Percentiles rank a stretch among this genome's conserved stretches.
Conservation (phyloP, 2,329 filamentous ascomycete species). For the Celoporthe dispersa region DNA sequence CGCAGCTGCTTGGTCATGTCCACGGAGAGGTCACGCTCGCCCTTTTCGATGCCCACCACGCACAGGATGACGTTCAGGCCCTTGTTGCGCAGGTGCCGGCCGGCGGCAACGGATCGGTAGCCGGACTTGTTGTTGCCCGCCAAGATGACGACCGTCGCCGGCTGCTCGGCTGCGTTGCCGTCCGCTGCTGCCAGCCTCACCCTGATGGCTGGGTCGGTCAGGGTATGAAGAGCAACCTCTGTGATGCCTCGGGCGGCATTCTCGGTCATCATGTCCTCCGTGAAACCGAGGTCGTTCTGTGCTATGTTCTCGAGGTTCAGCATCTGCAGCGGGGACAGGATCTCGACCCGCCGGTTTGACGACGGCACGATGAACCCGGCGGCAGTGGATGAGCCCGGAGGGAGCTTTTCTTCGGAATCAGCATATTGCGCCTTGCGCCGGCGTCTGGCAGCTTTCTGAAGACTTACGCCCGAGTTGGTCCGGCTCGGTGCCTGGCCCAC, state of each 20-base stretch:
- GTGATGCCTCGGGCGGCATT: constrained; percentile 89
- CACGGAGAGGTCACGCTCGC: constrained; percentile 78
- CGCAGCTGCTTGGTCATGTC: constrained; percentile 81
- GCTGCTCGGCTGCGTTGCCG: constrained; percentile 29
- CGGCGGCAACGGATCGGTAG: constrained; percentile 81
- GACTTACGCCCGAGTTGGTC: constrained; percentile 52
- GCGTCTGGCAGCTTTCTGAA: constrained; percentile 33
- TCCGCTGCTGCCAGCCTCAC: constrained; percentile 53
- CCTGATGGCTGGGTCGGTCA: constrained; percentile 66
- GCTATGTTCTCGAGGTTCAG: constrained; percentile 91
- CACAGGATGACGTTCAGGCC: constrained; percentile 81
- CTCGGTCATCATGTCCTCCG: constrained; percentile 88
- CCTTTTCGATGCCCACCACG: constrained; percentile 81
- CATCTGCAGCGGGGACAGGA: constrained; percentile 79
- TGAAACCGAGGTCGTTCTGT: constrained; percentile 82
- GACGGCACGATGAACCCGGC: constrained; percentile 58
- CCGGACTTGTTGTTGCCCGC: constrained; percentile 95
- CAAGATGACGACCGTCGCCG: constrained; percentile 69
- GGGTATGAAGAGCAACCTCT: constrained; percentile 74
- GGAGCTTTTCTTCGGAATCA: constrained; percentile 46
- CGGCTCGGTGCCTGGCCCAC: constrained; percentile 49
- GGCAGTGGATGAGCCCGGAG: constrained; percentile 30
- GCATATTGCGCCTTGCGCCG: constrained; percentile 37
- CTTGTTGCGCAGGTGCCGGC: constrained; percentile 83
- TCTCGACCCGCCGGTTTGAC: constrained; percentile 62